Conservation (phyloP, 192 early-diverging fungal species). For the Spinellus fusiger region DNA sequence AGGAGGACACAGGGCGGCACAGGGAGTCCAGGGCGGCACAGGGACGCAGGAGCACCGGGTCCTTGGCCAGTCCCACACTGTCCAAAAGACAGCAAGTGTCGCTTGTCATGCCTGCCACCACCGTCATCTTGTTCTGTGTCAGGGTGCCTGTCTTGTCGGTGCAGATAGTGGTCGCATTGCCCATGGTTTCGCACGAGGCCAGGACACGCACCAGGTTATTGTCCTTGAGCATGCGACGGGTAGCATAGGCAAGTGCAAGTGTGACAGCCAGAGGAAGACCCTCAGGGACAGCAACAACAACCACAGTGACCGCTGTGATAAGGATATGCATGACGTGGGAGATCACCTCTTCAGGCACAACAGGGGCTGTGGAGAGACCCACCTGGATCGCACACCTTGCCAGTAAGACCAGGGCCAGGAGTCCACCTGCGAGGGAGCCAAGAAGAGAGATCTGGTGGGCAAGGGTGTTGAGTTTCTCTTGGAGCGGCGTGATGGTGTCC, state of each 20-base stretch:
- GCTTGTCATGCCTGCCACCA: conserved; percentile 85
- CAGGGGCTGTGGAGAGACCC: conserved; percentile 20
- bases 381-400: conserved; percentile 72
- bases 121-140: conserved; percentile 96
- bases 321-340: conserved; percentile 68
- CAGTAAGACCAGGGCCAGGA: conserved; percentile 81
- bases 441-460: conserved; percentile 92
- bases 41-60: too few relatives aligned
- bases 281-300: conserved; percentile 99
- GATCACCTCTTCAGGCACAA: conserved; percentile 44
- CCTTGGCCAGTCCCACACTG: conserved; percentile 53
- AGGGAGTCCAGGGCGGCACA: conserved; percentile 27
- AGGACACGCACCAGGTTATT: conserved; percentile 95
- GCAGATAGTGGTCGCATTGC: conserved; percentile 96
- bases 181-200: conserved; percentile 98
- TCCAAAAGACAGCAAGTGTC: too few relatives aligned
- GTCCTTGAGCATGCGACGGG: conserved; percentile 92
- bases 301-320: conserved; percentile 86
- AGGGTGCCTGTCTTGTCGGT: conserved; percentile 99
- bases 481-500: conserved; percentile 84
- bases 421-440: conserved; percentile 69
- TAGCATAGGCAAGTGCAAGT: conserved; percentile 85
- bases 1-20: conserved; percentile 33
- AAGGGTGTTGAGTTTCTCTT: conserved; percentile 80
- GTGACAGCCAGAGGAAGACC: conserved; percentile 97